Evolutionary conservation across 2,329 filamentous ascomycete genomes (phyloP).

Genomic region (Sclerotinia sclerotiorum): DNA sequence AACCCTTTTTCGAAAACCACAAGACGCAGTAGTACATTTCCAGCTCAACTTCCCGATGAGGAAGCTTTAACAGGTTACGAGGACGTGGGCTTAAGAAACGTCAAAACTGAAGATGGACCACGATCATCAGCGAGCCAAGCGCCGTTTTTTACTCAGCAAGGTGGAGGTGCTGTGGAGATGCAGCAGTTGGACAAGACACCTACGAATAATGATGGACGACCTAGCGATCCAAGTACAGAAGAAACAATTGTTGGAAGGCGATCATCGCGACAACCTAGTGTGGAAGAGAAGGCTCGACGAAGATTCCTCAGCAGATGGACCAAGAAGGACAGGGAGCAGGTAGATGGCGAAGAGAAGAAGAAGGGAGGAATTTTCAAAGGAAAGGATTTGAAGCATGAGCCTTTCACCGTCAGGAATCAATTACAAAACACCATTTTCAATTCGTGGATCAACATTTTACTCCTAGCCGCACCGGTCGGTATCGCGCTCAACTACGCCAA

Average conservation of each 20-base stretch:
- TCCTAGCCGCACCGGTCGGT: slow-evolving; percentile 76
- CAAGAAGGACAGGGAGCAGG: slow-evolving; percentile 24
- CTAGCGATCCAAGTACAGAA: slow-evolving; percentile 29
- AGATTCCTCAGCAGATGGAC: slow-evolving; percentile 28
- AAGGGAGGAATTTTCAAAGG: slow-evolving; percentile 38
- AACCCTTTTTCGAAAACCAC: slow-evolving; percentile 38
- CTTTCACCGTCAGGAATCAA: slow-evolving; percentile 63
- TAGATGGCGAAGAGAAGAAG: slow-evolving; percentile 32
- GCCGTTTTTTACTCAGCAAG: background rate
- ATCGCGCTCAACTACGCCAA: slow-evolving; percentile 69
- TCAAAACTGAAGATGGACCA: slow-evolving; percentile 32
- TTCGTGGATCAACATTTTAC: slow-evolving; percentile 83
- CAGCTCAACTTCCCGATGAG: slow-evolving; percentile 19
- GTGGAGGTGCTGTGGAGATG: slow-evolving; percentile 25
- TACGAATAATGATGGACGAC: slow-evolving; percentile 15
- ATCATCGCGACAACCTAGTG: slow-evolving; percentile 25
- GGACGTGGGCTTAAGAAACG: slow-evolving; percentile 24
- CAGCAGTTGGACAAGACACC: slow-evolving; percentile 21
- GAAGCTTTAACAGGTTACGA: slow-evolving; percentile 20
- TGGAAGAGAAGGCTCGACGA: slow-evolving; percentile 30
- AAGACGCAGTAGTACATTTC: slow-evolving; percentile 27
- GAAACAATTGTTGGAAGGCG: slow-evolving; percentile 26
- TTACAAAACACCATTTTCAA: slow-evolving; percentile 72
- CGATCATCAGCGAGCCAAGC: slow-evolving; percentile 23
- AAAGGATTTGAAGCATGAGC: slow-evolving; percentile 46